Percentiles rank a stretch among this genome's conserved stretches.
Conservation (phyloP, 176 grass and related monocot species). For the barley (Hordeum vulgare) region DNA sequence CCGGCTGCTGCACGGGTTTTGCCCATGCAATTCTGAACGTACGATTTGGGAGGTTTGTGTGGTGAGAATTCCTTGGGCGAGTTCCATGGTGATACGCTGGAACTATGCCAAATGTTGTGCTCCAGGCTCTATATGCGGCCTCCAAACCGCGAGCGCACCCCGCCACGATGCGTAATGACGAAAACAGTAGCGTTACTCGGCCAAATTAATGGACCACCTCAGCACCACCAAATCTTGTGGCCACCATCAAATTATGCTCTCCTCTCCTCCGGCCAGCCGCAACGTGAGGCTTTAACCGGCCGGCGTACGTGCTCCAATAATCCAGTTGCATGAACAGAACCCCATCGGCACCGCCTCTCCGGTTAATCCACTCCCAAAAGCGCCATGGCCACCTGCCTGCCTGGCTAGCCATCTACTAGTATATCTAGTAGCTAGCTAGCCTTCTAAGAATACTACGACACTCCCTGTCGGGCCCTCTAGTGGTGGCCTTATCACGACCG, state of each 20-base stretch:
- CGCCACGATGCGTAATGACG: background rate
- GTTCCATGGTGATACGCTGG: too few relatives aligned
- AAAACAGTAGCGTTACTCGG: background rate
- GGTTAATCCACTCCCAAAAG: slow-evolving; percentile 34
- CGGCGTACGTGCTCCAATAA: background rate
- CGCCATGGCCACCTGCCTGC: slow-evolving; percentile 15
- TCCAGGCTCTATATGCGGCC: background rate
- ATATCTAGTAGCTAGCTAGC: background rate
- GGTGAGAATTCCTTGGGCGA: too few relatives aligned
- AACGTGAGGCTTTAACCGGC: background rate
- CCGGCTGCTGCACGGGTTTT: too few relatives aligned
- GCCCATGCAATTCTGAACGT: too few relatives aligned
- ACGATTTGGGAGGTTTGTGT: too few relatives aligned
- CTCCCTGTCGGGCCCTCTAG: background rate
- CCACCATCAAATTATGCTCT: background rate
- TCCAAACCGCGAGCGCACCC: background rate
- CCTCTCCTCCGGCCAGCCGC: background rate
- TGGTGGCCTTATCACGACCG: slow-evolving; percentile 32
- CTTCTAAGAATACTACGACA: background rate
- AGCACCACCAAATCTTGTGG: slow-evolving; percentile 46
- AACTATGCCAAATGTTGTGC: too few relatives aligned
- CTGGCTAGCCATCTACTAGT: too few relatives aligned
- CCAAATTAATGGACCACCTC: slow-evolving; percentile 26
- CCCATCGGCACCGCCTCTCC: background rate
- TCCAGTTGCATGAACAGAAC: background rate